Evolutionary conservation across 1,284 basidiomycete genomes (phyloP).

Genomic region (Marasmius tenuissimus): DNA sequence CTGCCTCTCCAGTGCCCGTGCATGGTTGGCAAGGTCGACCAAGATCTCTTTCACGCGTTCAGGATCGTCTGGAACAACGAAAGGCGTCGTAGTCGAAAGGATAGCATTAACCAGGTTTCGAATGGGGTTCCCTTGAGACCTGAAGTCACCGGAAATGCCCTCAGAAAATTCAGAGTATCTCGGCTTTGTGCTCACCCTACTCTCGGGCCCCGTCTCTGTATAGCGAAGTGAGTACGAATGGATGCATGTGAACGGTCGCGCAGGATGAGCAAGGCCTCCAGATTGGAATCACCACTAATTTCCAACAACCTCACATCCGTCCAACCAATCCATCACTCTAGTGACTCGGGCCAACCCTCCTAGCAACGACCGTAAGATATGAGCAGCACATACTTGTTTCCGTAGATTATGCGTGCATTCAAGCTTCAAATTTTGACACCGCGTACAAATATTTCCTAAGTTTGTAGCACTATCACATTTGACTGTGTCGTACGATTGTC

Average conservation of each 20-base stretch:
- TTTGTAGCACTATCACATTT: not conserved
- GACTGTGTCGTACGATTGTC: not conserved
- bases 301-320: too few relatives aligned
- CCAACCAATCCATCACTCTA: too few relatives aligned
- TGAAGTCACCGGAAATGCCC: not conserved
- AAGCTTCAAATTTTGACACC: not conserved
- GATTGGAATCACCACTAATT: too few relatives aligned
- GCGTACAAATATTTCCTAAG: not conserved
- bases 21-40: conserved; percentile 5
- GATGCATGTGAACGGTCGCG: too few relatives aligned
- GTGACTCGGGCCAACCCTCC: not conserved
- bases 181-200: not conserved
- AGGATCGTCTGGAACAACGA: conserved; percentile 2
- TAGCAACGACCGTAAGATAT: not conserved
- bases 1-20: not conserved
- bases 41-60: not conserved
- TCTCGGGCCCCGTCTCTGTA: too few relatives aligned
- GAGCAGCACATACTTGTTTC: not conserved
- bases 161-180: not conserved
- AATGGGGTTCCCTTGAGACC: not conserved
- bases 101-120: conserved; percentile 4
- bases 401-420: not conserved
- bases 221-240: too few relatives aligned
- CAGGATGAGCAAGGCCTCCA: too few relatives aligned
- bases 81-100: conserved; percentile 2